Base-by-base conservation (phyloP, 225 moss, liverwort and hornwort genomes). In the Straminergon stramineum region DNA sequence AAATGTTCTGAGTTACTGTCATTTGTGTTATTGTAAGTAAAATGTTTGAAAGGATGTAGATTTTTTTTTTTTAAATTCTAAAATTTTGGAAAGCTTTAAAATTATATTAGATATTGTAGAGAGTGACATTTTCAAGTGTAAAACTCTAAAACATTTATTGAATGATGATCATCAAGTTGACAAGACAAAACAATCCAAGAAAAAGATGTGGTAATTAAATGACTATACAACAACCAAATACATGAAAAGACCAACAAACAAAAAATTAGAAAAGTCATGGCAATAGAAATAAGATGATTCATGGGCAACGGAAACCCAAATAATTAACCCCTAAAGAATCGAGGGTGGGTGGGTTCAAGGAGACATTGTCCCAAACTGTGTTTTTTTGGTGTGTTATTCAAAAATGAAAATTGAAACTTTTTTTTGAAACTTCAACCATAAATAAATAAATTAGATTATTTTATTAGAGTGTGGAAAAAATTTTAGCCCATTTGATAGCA, bases 191-290 rank as follows among this genome's bases (percentile, higher is more conserved):
- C 28, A 45, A 28, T 48, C 10, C 6, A 43, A 3, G 10, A 28
- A 6, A 45, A 45, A 45, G 7, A 17, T 0, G 3, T 30, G 11
- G 31, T 31, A n/a, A n/a, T n/a, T n/a, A n/a, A n/a, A n/a, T n/a
- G n/a, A n/a, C n/a, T n/a, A n/a, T n/a, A n/a, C n/a, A n/a, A n/a
- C n/a, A n/a, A n/a, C 37, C 37, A 22, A 74, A 45, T 9, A 41
- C 1, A 2, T 41, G n/a, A 41, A 8, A 74, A 74, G 41, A 45
- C 0, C 18, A 17, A 48, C 11, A 30, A 45, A 4, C 17, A 74
- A 30, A 11, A 48, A 74, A 45, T 27, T 14, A 39, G 5, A 39
- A 39, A 10, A 43, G 26, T 27, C 1, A 0, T 1, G 1, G 0
- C 26, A 26, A 71, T 0, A 2, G 1, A 24, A 73, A 73, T 3